Evolutionary conservation across 352 stramenopile species (phyloP), one percentile per base, ranked within the genome.

Genomic region (Pythium chondricola): DNA sequence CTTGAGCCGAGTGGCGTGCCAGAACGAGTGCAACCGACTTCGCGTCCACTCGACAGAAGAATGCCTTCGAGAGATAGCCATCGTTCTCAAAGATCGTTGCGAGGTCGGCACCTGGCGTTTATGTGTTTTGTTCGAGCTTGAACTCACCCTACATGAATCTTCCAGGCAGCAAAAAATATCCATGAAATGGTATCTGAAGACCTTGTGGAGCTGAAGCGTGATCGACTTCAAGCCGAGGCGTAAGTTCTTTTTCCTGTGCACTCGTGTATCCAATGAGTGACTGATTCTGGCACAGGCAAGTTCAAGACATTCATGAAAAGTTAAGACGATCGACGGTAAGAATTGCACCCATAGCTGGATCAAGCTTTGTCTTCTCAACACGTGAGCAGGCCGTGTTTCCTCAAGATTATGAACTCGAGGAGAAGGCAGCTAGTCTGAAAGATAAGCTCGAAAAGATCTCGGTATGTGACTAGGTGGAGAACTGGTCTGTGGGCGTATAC

Each of bases 351-450:
- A n/a, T 13, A 33, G 8, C 29, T 8, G 8, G 29, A 33, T 13
- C 29, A 33, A 33, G 29, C 7, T 13, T 13, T 13, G 8, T 33
- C 7, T 33, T 33, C 13, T 33, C 7, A 27, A 31, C 4, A 26
- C 24, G 5, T 3, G 22, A 33, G 11, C 43, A 50, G 43, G 30
- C 43, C 18, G 43, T 22, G 30, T 16, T 50, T 2, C 43, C 43
- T 14, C n/a, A 50, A 50, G 43, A 50, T 21, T 33, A 30, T n/a
- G 43, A 50, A 17, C 6, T 50, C 18, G 31, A 50, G 2, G 22
- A 42, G 5, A 50, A n/a, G 31, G 21, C 31, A 22, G 3, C 11
- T 9, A 2, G 18, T 3, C 14, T 50, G 2, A 22, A 29, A 14
- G 8, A 42, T 25, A 40, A 30, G 17, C 20, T 50, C 21, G 18